These are phyloP conservation scores for Aspergillus funiculosus DNA, from an alignment of 495 filamentous ascomycete species.

Conservation along the genomic window DNA sequence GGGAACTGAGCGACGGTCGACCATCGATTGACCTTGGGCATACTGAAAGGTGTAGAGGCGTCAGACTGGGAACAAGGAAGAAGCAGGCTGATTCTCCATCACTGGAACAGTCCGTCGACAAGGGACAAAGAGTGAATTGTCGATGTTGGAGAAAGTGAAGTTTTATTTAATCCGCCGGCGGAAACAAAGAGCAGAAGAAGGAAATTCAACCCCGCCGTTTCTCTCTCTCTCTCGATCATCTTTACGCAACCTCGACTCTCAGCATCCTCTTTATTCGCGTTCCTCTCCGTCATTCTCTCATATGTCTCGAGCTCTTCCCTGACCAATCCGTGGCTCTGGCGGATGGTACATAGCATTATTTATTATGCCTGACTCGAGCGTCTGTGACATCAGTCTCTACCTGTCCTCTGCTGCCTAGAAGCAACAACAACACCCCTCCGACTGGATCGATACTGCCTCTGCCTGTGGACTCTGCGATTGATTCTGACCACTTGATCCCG, in stretches of 20 bases:
- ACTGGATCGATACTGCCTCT: not conserved
- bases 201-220: conserved; percentile 11
- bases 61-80: not conserved
- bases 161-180: not conserved
- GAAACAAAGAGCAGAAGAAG: not conserved
- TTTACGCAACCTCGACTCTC: not conserved
- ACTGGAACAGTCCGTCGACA: not conserved
- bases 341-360: conserved; percentile 1
- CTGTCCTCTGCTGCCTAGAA: conserved; percentile 7
- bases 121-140: not conserved
- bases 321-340: not conserved
- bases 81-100: not conserved
- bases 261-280: not conserved
- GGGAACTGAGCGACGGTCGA: conserved; percentile 15
- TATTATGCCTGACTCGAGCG: conserved; percentile 9
- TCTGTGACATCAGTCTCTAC: conserved; percentile 8
- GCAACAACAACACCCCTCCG: not conserved
- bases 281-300: not conserved
- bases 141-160: not conserved
- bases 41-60: not conserved
- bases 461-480: not conserved
- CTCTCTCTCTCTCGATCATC: not conserved
- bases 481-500: too few relatives aligned
- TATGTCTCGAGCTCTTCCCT: not conserved
- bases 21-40: conserved; percentile 12